Evolutionary conservation across 2,329 filamentous ascomycete genomes (phyloP).

Genomic region (Aspergillus sp.): DNA sequence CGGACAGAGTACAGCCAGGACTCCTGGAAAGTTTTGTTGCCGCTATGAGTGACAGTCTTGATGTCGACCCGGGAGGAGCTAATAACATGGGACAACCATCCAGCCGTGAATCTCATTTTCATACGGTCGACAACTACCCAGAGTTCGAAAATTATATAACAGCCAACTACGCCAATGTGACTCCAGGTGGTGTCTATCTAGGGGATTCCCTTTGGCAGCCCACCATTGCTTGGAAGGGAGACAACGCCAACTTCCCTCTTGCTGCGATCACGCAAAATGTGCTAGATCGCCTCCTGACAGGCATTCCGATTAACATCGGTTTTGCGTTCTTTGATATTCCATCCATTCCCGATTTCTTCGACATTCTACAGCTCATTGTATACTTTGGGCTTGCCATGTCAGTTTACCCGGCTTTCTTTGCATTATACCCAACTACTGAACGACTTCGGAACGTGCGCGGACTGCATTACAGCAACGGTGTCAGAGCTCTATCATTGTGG

Average conservation of each 20-base stretch:
- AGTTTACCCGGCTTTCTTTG: constrained; percentile 81
- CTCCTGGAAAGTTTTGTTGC: constrained; percentile 21
- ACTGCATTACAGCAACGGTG: constrained; percentile 88
- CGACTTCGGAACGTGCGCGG: constrained; percentile 75
- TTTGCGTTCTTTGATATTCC: constrained; percentile 76
- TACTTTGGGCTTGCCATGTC: constrained; percentile 80
- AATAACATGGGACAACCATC: neutral
- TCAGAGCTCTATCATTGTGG: constrained; percentile 80
- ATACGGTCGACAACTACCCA: constrained; percentile 62
- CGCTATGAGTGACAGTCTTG: constrained; percentile 6
- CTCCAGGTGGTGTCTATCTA: constrained; percentile 78
- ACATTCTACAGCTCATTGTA: constrained; percentile 74
- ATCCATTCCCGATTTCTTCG: constrained; percentile 66
- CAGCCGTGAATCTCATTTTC: constrained; percentile 39
- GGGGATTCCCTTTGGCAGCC: constrained; percentile 60
- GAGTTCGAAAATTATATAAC: constrained; percentile 69
- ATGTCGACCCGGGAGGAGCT: neutral
- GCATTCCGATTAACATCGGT: constrained; percentile 67
- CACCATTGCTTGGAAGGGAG: constrained; percentile 68
- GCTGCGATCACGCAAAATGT: constrained; percentile 58
- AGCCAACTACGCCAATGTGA: constrained; percentile 64
- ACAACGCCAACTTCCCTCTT: constrained; percentile 59
- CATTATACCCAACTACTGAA: constrained; percentile 85
- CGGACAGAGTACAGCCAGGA: constrained; percentile 25
- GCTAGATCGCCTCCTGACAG: constrained; percentile 65